A percentile compares a stretch with the other conserved stretches of the same genome.
Conservation (phyloP, 2,329 filamentous ascomycete species). For the Cercospora citrullina region DNA sequence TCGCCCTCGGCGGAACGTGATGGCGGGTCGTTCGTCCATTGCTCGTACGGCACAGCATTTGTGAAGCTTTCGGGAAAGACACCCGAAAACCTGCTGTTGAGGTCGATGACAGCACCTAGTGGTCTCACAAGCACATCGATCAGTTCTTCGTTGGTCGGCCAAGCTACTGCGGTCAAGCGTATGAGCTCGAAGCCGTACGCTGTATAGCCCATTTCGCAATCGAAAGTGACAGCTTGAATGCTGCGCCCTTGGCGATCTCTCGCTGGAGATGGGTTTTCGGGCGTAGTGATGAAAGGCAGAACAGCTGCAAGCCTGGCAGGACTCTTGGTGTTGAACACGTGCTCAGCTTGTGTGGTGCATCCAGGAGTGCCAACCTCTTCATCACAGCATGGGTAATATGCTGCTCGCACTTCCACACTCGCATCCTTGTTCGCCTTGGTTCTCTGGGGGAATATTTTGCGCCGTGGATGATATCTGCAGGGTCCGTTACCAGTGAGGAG, state of each 20-base stretch:
- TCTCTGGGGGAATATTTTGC: conserved; percentile 60
- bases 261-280: conserved; percentile 58
- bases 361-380: conserved; percentile 73
- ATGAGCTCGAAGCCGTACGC: conserved; percentile 84
- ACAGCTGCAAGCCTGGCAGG: conserved; percentile 73
- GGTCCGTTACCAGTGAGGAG: conserved; percentile 73
- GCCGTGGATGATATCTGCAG: conserved; percentile 81
- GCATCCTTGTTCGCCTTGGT: conserved; percentile 58
- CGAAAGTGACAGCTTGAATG: conserved; percentile 73
- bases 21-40: conserved; percentile 25
- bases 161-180: conserved; percentile 82
- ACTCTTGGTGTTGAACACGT: conserved; percentile 85
- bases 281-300: conserved; percentile 78
- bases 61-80: conserved; percentile 76
- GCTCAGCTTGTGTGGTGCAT: conserved; percentile 68
- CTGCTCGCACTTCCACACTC: conserved; percentile 49
- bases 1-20: conserved; percentile 22
- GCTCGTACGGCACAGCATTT: conserved; percentile 60
- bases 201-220: conserved; percentile 98
- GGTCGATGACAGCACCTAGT: conserved; percentile 78
- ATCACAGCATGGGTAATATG: conserved; percentile 76
- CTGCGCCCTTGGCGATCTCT: conserved; percentile 38
- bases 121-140: conserved; percentile 85
- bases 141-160: conserved; percentile 73
- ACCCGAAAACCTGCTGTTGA: conserved; percentile 91